Base-by-base conservation (phyloP, 2,329 filamentous ascomycete species). In the Epichloe sylvatica region DNA sequence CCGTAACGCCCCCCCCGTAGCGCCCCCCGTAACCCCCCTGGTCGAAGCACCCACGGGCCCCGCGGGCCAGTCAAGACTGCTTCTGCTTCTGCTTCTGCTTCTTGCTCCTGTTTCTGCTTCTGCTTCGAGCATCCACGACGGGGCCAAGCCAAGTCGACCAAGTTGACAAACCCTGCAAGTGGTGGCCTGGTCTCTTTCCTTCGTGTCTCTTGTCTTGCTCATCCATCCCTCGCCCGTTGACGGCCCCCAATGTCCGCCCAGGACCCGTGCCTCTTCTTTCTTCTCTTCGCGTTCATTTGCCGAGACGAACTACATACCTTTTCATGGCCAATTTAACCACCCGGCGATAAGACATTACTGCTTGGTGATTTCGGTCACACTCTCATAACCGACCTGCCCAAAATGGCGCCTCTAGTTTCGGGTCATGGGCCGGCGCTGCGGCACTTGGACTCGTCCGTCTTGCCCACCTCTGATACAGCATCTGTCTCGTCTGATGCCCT, bases 401-500 rank as follows among this genome's bases (percentile, higher is more conserved):
- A 55, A 52, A 60, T 61, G 56, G 54, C 58, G 56, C 56, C 55
- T 50, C 47, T 50, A 41, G 50, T 48, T 53, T 51, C 51, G 37
- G 25, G 35, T 44, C 51, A 40, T 46, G 38, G 42, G 13, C 33
- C 41, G 38, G 45, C 36, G 45, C 36, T 34, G 43, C 41, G 30
- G 42, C 43, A 36, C 38, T 13, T 49, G 30, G 45, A 47, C 41
- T 51, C 52, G 46, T 46, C 50, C 21, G 41, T 53, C 39, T 46
- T 51, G 54, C 54, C 49, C 57, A 57, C 47, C 55, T 61, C 67
- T 64, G 67, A 68, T 59, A 65, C 66, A 57, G 60, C 58, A 45
- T 62, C 61, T 65, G 65, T 67, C 55, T 68, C 66, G 60, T 63
- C 64, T 61, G 60, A 64, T 60, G 52, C 60, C 50, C 44, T 49